Conservation (phyloP, 2,329 filamentous ascomycete species). For the Phyllosticta citriasiana region DNA sequence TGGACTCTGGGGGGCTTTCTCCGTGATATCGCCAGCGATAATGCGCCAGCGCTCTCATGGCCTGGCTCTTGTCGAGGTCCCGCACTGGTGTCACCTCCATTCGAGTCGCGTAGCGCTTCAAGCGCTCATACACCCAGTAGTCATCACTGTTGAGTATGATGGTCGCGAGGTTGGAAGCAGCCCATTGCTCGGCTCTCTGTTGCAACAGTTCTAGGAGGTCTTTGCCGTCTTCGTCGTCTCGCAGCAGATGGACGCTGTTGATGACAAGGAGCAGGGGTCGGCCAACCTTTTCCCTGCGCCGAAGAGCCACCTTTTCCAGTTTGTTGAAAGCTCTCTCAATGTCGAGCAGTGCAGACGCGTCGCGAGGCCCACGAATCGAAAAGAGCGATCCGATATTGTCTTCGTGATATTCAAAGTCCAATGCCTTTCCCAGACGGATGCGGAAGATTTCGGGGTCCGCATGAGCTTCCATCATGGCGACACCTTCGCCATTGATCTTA, state of each 20-base stretch:
- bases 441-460: conserved; percentile 92
- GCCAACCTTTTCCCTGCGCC: conserved; percentile 50
- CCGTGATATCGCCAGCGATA: conserved; percentile 73
- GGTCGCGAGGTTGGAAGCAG: conserved; percentile 80
- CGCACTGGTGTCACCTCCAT: conserved; percentile 87
- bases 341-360: conserved; percentile 84
- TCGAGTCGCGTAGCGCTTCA: conserved; percentile 84
- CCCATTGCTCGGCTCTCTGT: conserved; percentile 93
- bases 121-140: conserved; percentile 94
- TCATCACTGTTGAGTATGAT: conserved; percentile 94
- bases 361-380: conserved; percentile 82
- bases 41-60: conserved; percentile 63
- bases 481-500: conserved; percentile 77
- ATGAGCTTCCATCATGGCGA: conserved; percentile 94
- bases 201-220: conserved; percentile 91
- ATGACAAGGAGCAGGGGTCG: conserved; percentile 83
- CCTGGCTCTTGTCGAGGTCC: conserved; percentile 70
- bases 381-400: conserved; percentile 97
- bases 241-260: conserved; percentile 84
- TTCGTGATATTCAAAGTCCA: conserved; percentile 95
- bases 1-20: conserved; percentile 44
- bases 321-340: conserved; percentile 98
- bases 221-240: conserved; percentile 86
- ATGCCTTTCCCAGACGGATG: conserved; percentile 79
- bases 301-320: conserved; percentile 85